Conservation (phyloP, 1,284 basidiomycete species). For the Pseudozyma hubeiensis region DNA sequence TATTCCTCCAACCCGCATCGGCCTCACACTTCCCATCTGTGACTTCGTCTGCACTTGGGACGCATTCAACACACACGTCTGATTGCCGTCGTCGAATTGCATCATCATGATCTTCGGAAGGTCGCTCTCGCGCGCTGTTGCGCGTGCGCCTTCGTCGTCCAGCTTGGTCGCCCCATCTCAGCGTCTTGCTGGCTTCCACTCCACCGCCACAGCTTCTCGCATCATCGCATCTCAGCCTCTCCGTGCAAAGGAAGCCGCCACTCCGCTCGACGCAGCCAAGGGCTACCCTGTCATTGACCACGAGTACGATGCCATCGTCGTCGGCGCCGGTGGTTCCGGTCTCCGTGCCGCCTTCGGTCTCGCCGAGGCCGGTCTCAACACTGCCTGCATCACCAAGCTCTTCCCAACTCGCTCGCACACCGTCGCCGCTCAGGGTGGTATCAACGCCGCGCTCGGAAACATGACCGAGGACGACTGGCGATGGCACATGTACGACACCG, state of each 20-base stretch:
- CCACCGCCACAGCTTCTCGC: constrained; percentile 68
- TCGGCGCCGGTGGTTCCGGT: constrained; percentile 93
- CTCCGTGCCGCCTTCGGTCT: constrained; percentile 98
- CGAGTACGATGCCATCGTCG: constrained; percentile 70
- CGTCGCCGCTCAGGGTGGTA: constrained; percentile 98
- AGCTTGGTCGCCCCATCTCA: constrained; percentile 45
- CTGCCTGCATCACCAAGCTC: constrained; percentile 91
- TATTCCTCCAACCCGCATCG: not conserved
- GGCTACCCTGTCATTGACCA: constrained; percentile 98
- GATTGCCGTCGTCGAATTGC: constrained; percentile 13
- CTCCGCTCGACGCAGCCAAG: constrained; percentile 59
- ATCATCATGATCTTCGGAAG: constrained; percentile 48
- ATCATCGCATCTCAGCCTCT: constrained; percentile 81
- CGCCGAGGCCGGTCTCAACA: constrained; percentile 97
- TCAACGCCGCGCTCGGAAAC: constrained; percentile 98
- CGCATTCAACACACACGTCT: constrained; percentile 10
- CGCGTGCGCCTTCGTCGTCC: constrained; percentile 48
- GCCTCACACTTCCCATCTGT: constrained; percentile 1
- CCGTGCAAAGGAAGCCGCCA: constrained; percentile 82
- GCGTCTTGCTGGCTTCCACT: constrained; percentile 58
- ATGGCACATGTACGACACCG: constrained; percentile 99
- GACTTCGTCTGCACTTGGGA: constrained; percentile 5
- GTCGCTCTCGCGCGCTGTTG: constrained; percentile 53
- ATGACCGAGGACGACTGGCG: constrained; percentile 83
- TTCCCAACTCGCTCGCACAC: constrained; percentile 99